phyloP scores from a whole-genome alignment of 495 filamentous ascomycete species.

The Aspergillus heteromorphus region DNA sequence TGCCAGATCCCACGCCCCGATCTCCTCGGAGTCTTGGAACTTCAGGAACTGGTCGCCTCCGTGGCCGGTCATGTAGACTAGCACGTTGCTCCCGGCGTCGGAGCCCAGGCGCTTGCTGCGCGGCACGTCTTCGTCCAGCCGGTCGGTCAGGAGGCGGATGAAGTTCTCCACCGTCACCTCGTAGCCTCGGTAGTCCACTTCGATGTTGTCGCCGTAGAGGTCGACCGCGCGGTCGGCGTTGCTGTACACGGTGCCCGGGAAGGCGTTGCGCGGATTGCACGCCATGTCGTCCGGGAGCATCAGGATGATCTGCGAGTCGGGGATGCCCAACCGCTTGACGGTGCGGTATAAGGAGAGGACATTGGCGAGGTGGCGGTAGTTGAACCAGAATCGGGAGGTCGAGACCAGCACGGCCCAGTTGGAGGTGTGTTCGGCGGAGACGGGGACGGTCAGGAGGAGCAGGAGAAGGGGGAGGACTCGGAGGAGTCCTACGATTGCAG shows the following conservation, averaged over 20 bases:
- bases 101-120: constrained; percentile 87
- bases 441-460: constrained; percentile 39
- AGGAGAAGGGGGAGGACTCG: constrained; percentile 39
- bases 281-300: constrained; percentile 99
- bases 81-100: constrained; percentile 89
- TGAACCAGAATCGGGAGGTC: constrained; percentile 99
- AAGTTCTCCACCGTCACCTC: constrained; percentile 99
- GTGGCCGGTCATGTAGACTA: constrained; percentile 99
- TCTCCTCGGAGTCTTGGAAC: constrained; percentile 97
- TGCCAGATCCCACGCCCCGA: constrained; percentile 90
- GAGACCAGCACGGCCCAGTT: constrained; percentile 98
- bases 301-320: constrained; percentile 97
- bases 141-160: constrained; percentile 89
- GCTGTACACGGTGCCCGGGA: constrained; percentile 96
- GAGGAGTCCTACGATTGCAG: constrained; percentile 21
- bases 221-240: constrained; percentile 94
- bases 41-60: constrained; percentile 98
- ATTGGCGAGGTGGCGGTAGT: constrained; percentile 97
- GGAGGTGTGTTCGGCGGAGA: constrained; percentile 77
- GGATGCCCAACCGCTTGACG: constrained; percentile 95
- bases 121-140: constrained; percentile 87
- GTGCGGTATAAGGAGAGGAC: constrained; percentile 96
- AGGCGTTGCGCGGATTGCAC: constrained; percentile 96
- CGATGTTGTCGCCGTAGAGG: constrained; percentile 97
- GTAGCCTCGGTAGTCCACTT: constrained; percentile 97